Evolutionary conservation across 805 yeast species (phyloP), one percentile per base, ranked within the genome.

Genomic region (Saturnispora gosingensis): DNA sequence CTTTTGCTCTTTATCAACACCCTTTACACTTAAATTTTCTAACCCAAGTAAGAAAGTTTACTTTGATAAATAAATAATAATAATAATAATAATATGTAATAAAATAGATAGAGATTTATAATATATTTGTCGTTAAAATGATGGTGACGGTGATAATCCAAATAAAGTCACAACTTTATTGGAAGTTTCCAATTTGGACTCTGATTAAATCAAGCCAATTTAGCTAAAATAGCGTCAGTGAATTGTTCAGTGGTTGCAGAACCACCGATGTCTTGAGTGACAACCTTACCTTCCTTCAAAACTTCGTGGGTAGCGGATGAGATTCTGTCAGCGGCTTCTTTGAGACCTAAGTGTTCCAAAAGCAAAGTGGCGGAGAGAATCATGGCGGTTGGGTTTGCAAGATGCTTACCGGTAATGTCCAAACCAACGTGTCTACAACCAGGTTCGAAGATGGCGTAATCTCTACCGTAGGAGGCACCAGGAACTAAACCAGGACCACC

Each of bases 351-450:
- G 73, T 91, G 99, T 76, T 97, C 87, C 75, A 91, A 81, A 83
- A 91, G 72, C 85, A 91, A 82, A 58, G 90, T 74, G 45, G 96
- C 80, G 54, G 97, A 88, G 65, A 93, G 77, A 64, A 91, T 85
- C 91, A 91, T 85, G 61, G 97, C 98, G 56, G 97, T 88, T 69
- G 99, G 99, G 82, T 91, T 91, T 59, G 98, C 98, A 58, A 88
- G 78, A 77, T 88, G 86, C 73, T 87, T 81, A 67, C 96, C 97
- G 78, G 87, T 79, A 70, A 93, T 87, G 72, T 91, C 97, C 63
- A 91, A 78, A 73, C 98, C 98, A 65, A 90, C 98, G 77, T 90
- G 98, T 80, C 99, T 87, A 76, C 97, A 90, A 74, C 98, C 99
- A 65, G 99, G 98, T 78, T 91, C 99, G 72, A 93, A 91, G 56